Percentiles rank a stretch among this genome's conserved stretches.
Evolutionary conservation across 1,284 basidiomycete genomes (phyloP).

Genomic region (Rhodofomes roseus): DNA sequence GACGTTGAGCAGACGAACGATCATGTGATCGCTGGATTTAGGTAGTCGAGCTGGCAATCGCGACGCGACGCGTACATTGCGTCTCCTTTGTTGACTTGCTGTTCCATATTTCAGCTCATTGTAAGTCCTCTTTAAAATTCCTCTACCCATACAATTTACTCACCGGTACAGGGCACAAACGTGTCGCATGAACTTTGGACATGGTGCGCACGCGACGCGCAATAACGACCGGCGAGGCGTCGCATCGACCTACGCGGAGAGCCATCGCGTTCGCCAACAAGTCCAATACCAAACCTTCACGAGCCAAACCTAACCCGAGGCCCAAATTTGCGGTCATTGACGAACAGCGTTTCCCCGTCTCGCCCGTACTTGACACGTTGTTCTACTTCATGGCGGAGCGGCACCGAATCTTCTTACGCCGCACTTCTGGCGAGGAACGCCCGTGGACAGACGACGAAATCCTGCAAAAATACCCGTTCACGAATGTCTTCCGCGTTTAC

Average conservation of each 20-base stretch:
- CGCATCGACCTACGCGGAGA: background rate
- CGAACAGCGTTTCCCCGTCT: constrained; percentile 23
- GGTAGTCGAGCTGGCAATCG: constrained; percentile 6
- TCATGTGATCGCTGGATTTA: constrained; percentile 3
- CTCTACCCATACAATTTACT: background rate
- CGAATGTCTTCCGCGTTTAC: constrained; percentile 40
- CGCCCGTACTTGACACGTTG: constrained; percentile 30
- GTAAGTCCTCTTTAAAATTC: background rate
- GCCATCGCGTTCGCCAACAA: background rate
- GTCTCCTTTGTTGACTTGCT: background rate
- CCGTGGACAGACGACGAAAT: constrained; percentile 38
- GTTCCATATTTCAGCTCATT: background rate
- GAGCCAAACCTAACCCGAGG: background rate
- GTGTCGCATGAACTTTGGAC: no score
- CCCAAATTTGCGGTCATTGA: constrained; percentile 24
- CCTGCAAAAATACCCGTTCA: constrained; percentile 33
- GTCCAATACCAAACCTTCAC: background rate
- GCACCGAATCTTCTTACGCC: constrained; percentile 30
- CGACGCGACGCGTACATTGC: background rate
- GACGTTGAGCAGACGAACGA: background rate
- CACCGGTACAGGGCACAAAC: background rate
- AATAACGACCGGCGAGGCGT: background rate
- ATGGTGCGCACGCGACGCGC: background rate
- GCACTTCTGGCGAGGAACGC: constrained; percentile 25
- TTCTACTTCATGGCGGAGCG: constrained; percentile 36